Base-by-base conservation (phyloP, 2,329 filamentous ascomycete genomes). In the Myriosclerotinia curreyana region DNA sequence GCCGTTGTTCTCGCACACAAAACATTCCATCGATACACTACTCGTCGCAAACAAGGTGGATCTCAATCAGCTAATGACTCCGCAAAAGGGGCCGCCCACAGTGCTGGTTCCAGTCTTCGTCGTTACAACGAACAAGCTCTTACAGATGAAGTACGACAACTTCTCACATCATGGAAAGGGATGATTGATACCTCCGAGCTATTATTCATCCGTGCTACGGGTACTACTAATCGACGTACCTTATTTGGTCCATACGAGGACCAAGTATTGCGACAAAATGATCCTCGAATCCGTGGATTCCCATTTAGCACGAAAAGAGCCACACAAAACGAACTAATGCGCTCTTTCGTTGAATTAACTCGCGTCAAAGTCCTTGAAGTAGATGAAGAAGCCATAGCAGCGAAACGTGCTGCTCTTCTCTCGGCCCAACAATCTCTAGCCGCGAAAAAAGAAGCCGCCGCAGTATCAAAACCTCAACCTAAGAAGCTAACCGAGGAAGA, bases 11-110 rank as follows among this genome's bases (percentile, higher is more conserved):
- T 97, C 52, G 94, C 92, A 0, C 94, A 98, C 77, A 99, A 99
- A 79, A 97, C 94, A 0, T 99, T 98, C 76, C 96, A 99, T 76
- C 85, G 95, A 64, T 99, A 99, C 74, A 99, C 96, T 0, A 99
- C 95, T 7, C 84, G 95, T 69, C 85, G 95, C 69, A 99, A 99
- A 76, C 95, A 99, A 76, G 95, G 95, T 80, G 95, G 96, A 50
- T 88, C 92, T 14, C 95, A 99, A 75, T 96, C 93, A 3, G 89
- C 94, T 36, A 98, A 92, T 75, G 95, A 99, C 75, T 90, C 91
- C 66, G 86, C 93, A n/a, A 96, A 96, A 74, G 94, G 95, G 17
- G 88, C 89, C 54, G 95, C 95, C 0, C 92, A 98, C 76, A 98
- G 95, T 5, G 96, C 93, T 9, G 95, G 96, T 75, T 91, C 95